phyloP scores from a whole-genome alignment of 495 filamentous ascomycete species.

The Parmelia sp. region DNA sequence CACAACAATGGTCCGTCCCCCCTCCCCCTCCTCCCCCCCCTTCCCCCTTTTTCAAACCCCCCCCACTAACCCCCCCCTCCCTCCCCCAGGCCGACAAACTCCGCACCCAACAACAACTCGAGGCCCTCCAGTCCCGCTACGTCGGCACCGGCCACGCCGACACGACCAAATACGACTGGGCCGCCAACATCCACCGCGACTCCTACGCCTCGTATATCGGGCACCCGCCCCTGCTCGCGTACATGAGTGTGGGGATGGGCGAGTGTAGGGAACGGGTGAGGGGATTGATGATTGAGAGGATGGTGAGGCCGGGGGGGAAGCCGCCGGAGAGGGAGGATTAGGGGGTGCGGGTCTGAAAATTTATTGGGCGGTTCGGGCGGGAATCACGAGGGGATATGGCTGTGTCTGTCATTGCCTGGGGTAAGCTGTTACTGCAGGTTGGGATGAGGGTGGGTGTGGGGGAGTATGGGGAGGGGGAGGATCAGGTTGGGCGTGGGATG shows the following conservation, averaged over 20 bases:
- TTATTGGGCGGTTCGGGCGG: too few relatives aligned
- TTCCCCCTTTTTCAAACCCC: background rate
- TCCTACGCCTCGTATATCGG: conserved; percentile 78
- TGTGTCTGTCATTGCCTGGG: too few relatives aligned
- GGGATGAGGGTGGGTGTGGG: too few relatives aligned
- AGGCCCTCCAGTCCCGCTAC: conserved; percentile 87
- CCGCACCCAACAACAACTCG: conserved; percentile 93
- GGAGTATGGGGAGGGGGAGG: background rate
- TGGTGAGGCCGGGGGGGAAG: conserved; percentile 85
- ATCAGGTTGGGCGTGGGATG: too few relatives aligned
- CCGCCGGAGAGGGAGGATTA: conserved; percentile 61
- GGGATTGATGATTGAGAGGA: conserved; percentile 46
- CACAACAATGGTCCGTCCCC: conserved; percentile 9
- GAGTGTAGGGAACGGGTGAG: conserved; percentile 18
- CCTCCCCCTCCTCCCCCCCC: background rate
- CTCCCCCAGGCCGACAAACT: conserved; percentile 84
- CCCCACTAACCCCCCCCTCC: background rate
- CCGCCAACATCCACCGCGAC: conserved; percentile 82
- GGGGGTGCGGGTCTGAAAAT: background rate
- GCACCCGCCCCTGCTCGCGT: conserved; percentile 81
- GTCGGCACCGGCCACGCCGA: conserved; percentile 97
- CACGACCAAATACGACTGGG: conserved; percentile 95
- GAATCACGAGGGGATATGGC: too few relatives aligned
- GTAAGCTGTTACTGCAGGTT: too few relatives aligned
- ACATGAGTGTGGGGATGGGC: conserved; percentile 83